Evolutionary conservation across 768 basidiomycete species (phyloP), one percentile per base, ranked within the genome.

Genomic region (Termitomyces heimii): DNA sequence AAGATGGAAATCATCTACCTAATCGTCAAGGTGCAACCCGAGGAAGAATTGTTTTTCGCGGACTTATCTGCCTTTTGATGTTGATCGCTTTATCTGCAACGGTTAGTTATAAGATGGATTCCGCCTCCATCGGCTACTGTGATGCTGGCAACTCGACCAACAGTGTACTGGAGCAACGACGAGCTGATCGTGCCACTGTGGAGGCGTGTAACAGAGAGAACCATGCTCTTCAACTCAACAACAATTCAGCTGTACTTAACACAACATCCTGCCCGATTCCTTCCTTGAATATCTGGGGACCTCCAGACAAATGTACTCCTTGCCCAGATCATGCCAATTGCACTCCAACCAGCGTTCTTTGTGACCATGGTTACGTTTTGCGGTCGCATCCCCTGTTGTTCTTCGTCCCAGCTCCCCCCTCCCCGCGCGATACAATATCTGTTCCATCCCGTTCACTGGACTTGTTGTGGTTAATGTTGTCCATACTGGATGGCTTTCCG

Each of bases 91-190:
- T 68, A 14, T 71, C 68, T 59, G 60, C 70, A 24, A 59, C 76
- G 20, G 62, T 76, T 63, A 75, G 75, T 18, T 89, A 83, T 75
- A 92, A 91, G 71, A 58, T 62, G 13, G 83, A 88, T 62, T 91
- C 91, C 5, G 74, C 84, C 2, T 68, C 76, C 12, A 84, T 94
- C 62, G 92, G 92, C 5, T 94, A 83, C 70, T 94, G 92, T 66
- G 83, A 89, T 60, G 70, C 80, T 35, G 86, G 82, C 20, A 81
- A 69, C 55, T 73, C 76, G 61, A 86, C 84, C 29, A 94, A 88
- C 67, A 68, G 63, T 24, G 72, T 74, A 3, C 70, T 92, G 50
- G 81, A 82, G 56, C 71, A 68, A 14, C 62, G 84, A 20, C 75
- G 78, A 44, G 72, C 71, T 5, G 71, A 71, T 43, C 70, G 80